Evolutionary conservation across 257 asterid species (phyloP).

Genomic region (Gentiana dahurica): DNA sequence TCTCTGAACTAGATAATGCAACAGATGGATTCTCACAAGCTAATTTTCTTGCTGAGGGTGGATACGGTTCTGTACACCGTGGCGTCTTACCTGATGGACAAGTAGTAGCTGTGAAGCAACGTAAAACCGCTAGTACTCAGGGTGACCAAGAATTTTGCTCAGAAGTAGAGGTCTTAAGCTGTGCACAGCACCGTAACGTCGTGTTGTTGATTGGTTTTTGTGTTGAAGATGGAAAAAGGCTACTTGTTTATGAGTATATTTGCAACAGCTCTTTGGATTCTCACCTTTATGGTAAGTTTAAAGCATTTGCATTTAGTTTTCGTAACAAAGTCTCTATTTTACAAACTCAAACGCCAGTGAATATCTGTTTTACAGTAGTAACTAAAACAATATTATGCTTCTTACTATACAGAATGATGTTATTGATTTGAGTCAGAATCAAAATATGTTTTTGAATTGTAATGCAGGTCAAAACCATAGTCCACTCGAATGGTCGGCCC

Average conservation of each 20-base stretch:
- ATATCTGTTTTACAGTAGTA: background rate
- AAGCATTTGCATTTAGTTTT: background rate
- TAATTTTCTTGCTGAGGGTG: conserved; percentile 88
- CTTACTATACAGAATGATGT: no score
- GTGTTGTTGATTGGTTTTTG: conserved; percentile 89
- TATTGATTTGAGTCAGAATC: no score
- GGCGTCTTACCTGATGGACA: conserved; percentile 65
- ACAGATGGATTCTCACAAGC: conserved; percentile 55
- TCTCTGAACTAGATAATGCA: conserved; percentile 61
- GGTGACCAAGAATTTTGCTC: conserved; percentile 91
- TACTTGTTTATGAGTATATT: conserved; percentile 76
- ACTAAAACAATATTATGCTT: no score
- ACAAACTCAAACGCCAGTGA: no score
- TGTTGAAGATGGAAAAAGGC: conserved; percentile 55
- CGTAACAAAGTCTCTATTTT: no score
- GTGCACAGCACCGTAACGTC: conserved; percentile 95
- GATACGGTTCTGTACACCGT: conserved; percentile 83
- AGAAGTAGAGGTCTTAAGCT: conserved; percentile 79
- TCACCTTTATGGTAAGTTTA: conserved; percentile 62
- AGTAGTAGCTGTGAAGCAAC: conserved; percentile 76
- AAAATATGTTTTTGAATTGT: background rate
- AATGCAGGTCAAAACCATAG: conserved; percentile 32
- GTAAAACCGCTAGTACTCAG: conserved; percentile 63
- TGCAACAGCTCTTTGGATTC: conserved; percentile 87
- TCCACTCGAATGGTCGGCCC: conserved; percentile 61